Percentiles rank a stretch among this genome's conserved stretches.
These are phyloP conservation scores for Neckera pumila DNA, from an alignment of 225 moss, liverwort and hornwort species.

Conservation along the genomic window DNA sequence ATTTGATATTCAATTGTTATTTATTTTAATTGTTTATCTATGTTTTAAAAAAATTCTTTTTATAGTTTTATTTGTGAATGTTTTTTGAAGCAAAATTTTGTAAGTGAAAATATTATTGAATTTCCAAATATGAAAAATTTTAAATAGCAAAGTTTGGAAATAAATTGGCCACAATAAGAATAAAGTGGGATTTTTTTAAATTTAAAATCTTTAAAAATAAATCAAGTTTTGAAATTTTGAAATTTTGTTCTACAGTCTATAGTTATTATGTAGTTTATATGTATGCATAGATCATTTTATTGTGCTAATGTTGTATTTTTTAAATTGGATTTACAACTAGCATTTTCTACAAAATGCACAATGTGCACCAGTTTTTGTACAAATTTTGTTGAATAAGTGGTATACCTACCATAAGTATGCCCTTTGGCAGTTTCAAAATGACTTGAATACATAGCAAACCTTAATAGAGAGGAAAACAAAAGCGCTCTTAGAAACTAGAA, in stretches of 20 bases:
- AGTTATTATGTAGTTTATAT: background rate
- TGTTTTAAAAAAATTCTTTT: background rate
- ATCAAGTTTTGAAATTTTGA: background rate
- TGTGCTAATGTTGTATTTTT: background rate
- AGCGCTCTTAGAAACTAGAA: rapidly evolving
- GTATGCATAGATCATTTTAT: background rate
- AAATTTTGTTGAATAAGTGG: background rate
- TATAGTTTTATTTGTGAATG: background rate
- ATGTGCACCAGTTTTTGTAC: background rate
- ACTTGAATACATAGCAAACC: rapidly evolving
- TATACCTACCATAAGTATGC: rapidly evolving
- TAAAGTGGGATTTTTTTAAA: background rate
- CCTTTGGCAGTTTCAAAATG: rapidly evolving
- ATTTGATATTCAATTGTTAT: too few relatives aligned
- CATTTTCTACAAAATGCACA: background rate
- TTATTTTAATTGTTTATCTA: too few relatives aligned
- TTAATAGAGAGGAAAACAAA: background rate
- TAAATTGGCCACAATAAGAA: background rate
- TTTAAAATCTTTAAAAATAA: background rate
- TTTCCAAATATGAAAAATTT: too few relatives aligned
- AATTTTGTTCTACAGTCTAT: rapidly evolving
- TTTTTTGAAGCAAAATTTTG: background rate
- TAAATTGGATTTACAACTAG: background rate
- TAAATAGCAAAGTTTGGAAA: background rate
- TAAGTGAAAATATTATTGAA: background rate